Evolutionary conservation across 306 rosid genomes (phyloP).

Genomic region (Lathyrus aphaca): DNA sequence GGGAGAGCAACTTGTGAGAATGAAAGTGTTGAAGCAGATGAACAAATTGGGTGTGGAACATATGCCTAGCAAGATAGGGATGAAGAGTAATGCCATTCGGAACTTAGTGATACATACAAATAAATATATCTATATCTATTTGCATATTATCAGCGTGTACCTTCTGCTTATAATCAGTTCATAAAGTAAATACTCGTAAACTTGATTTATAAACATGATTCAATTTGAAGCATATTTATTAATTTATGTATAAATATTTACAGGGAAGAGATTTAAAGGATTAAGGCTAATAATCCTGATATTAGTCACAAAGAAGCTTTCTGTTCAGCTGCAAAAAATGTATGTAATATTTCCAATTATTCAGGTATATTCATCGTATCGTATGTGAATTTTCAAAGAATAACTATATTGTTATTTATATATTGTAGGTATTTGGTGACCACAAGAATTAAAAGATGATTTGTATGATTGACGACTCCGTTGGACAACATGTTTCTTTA

Average conservation of each 20-base stretch:
- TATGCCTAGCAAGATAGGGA: slow-evolving; percentile 79
- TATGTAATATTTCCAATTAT: slow-evolving; percentile 32
- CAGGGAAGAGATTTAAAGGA: slow-evolving; percentile 99
- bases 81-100: slow-evolving; percentile 89
- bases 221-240: slow-evolving; percentile 3
- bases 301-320: slow-evolving; percentile 97
- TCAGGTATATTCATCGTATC: no score
- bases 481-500: no score
- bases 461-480: no score
- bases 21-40: slow-evolving; percentile 92
- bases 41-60: slow-evolving; percentile 76
- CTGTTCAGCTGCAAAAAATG: slow-evolving; percentile 97
- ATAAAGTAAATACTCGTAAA: slow-evolving; percentile 67
- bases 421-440: no score
- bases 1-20: slow-evolving; percentile 71
- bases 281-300: slow-evolving; percentile 95
- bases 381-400: no score
- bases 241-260: slow-evolving; percentile 22
- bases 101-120: no score
- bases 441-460: no score
- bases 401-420: no score
- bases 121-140: no score
- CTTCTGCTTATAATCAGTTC: slow-evolving; percentile 99
- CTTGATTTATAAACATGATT: slow-evolving; percentile 25
- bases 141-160: slow-evolving; percentile 91